phyloP scores from a whole-genome alignment of 2,329 filamentous ascomycete species.

The Cladosporium austrohemisphaericum region DNA sequence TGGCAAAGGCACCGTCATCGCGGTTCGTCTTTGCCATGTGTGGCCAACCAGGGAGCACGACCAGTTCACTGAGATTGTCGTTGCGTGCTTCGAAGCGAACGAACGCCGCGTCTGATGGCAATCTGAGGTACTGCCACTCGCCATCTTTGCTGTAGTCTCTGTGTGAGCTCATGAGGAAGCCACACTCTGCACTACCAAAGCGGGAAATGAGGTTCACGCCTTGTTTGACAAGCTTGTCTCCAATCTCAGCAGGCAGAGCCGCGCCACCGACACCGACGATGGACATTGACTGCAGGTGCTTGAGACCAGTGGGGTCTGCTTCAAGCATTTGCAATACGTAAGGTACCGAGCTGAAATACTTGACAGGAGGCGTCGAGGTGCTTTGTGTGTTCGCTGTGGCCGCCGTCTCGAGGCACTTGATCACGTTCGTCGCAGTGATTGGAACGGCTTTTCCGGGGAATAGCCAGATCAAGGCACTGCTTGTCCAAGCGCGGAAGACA shows the following conservation, averaged over 20 bases:
- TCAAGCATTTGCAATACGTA: slow-evolving; percentile 55
- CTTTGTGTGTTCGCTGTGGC: slow-evolving; percentile 12
- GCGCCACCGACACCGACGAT: slow-evolving; percentile 63
- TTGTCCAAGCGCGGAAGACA: slow-evolving; percentile 59
- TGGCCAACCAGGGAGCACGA: slow-evolving; percentile 56
- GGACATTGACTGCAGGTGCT: slow-evolving; percentile 50
- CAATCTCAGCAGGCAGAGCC: slow-evolving; percentile 51
- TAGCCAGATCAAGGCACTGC: slow-evolving; percentile 57
- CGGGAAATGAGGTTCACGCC: slow-evolving; percentile 58
- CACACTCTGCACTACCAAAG: slow-evolving; percentile 64
- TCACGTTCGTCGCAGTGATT: slow-evolving; percentile 54
- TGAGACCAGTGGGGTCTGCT: slow-evolving; percentile 41
- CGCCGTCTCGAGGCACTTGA: slow-evolving; percentile 45
- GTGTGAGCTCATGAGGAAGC: slow-evolving; percentile 61
- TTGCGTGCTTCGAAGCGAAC: slow-evolving; percentile 47
- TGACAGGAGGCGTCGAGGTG: slow-evolving; percentile 35
- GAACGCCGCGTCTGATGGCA: slow-evolving; percentile 30
- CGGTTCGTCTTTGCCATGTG: slow-evolving; percentile 57
- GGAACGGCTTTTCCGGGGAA: slow-evolving; percentile 56
- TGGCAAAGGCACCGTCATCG: slow-evolving; percentile 58
- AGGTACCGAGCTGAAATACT: slow-evolving; percentile 61
- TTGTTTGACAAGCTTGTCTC: slow-evolving; percentile 49
- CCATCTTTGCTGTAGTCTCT: slow-evolving; percentile 52
- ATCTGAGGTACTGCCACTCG: slow-evolving; percentile 60
- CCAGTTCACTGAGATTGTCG: slow-evolving; percentile 49